Evolutionary conservation across 2,329 filamentous ascomycete species (phyloP), one percentile per base, ranked within the genome.

Genomic region (Paecilomyces sp.): DNA sequence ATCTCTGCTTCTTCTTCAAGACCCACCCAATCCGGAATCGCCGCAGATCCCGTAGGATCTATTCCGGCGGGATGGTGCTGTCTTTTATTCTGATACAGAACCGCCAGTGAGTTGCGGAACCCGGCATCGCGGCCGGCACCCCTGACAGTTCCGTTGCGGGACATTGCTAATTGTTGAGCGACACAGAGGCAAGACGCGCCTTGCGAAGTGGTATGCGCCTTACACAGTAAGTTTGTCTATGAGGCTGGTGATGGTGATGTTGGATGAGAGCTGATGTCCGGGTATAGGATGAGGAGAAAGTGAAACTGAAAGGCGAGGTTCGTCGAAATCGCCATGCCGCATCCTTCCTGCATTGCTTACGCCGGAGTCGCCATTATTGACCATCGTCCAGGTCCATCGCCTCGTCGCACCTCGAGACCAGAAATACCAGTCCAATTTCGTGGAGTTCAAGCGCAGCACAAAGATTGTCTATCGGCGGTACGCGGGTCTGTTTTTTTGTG

Each of bases 351-450:
- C 57, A 50, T 31, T n/a, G 34, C 56, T 22, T 51, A 31, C 47
- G 58, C 25, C 34, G 22, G 53, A 59, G 18, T 56, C 11, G 9
- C 13, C 52, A 54, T 51, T 56, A 61, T 55, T 54, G 22, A 30
- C 54, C 3, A 22, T 55, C 55, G 18, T 59, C 55, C 68, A 92
- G 88, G 90, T 97, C 69, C 94, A 99, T 83, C 92, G 94, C 64
- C 91, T 99, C 67, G 93, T 99, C 62, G 94, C 94, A 0, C 94
- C 94, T 6, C 90, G 94, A 72, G 94, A 99, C 78, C 94, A 99
- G 75, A 99, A 99, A 75, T 96, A 99, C 82, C 94, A 99, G 76
- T 96, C 92, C 79, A 99, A 99, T 81, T 99, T 99, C 72, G 94
- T 99, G 83, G 94, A 99, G 69, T 88, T 88, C 67, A 76, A 79